Evolutionary conservation across 345 rosid genomes (phyloP).

Genomic region (Tarenaya hassleriana): DNA sequence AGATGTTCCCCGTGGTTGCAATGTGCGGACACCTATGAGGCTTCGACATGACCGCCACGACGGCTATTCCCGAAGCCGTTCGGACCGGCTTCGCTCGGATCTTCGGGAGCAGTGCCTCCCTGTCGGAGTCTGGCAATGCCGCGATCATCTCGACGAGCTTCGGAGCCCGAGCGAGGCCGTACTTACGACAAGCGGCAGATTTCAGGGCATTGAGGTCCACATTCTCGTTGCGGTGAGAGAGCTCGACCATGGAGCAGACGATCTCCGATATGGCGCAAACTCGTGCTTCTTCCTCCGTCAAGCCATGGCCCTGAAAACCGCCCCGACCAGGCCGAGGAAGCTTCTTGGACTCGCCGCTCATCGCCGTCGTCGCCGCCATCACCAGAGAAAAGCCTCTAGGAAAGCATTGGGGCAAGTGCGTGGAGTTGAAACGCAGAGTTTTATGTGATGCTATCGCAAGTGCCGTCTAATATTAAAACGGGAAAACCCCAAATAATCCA

Average conservation of each 20-base stretch:
- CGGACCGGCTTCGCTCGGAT: constrained; percentile 97
- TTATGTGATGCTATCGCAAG: no score
- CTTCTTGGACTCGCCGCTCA: constrained; percentile 44
- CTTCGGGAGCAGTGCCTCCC: constrained; percentile 84
- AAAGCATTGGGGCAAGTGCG: no score
- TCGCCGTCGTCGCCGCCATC: constrained; percentile 59
- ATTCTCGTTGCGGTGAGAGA: constrained; percentile 82
- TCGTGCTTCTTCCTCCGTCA: constrained; percentile 92
- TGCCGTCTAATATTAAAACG: no score
- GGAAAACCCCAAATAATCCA: no score
- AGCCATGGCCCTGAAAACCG: constrained; percentile 72
- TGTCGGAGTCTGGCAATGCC: constrained; percentile 87
- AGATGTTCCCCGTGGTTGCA: constrained; percentile 92
- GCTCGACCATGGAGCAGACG: constrained; percentile 86
- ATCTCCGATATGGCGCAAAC: constrained; percentile 91
- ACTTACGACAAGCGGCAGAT: constrained; percentile 89
- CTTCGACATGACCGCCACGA: constrained; percentile 97
- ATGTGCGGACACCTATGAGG: constrained; percentile 98
- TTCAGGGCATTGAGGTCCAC: constrained; percentile 91
- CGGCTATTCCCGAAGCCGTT: constrained; percentile 96
- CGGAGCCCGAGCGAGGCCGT: constrained; percentile 88
- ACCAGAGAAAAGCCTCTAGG: background rate
- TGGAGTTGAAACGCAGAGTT: no score
- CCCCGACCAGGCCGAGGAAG: constrained; percentile 85
- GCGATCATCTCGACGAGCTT: constrained; percentile 99